Conservation (phyloP, 2,329 filamentous ascomycete genomes). For the Aspergillus glaucus region DNA sequence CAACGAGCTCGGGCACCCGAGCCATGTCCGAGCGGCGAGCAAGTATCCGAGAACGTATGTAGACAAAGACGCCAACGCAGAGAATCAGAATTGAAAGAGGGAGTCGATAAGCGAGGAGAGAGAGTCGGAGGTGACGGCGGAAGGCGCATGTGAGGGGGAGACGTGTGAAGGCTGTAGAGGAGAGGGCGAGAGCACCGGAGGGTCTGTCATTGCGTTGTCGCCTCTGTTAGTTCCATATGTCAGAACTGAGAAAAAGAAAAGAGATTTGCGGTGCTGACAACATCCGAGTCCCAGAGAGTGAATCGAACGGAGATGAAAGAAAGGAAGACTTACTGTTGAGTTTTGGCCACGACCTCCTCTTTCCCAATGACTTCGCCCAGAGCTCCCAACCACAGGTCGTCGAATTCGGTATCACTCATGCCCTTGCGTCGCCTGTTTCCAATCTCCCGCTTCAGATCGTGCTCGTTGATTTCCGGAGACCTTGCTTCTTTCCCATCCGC, state of each 20-base stretch:
- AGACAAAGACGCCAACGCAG: constrained; percentile 48
- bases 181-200: constrained; percentile 61
- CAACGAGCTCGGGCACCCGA: constrained; percentile 75
- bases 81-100: constrained; percentile 43
- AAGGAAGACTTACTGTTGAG: constrained; percentile 51
- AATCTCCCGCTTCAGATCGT: constrained; percentile 71
- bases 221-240: constrained; percentile 76
- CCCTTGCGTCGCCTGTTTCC: constrained; percentile 70
- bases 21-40: constrained; percentile 60
- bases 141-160: constrained; percentile 64
- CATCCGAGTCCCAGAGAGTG: constrained; percentile 5
- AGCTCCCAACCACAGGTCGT: constrained; percentile 62
- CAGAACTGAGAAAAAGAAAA: constrained; percentile 33
- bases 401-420: constrained; percentile 82
- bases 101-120: constrained; percentile 46
- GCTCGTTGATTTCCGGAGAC: constrained; percentile 60
- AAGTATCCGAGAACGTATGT: constrained; percentile 59
- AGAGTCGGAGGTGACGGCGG: constrained; percentile 42
- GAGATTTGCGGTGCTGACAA: constrained; percentile 13
- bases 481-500: constrained; percentile 55
- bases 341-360: constrained; percentile 54
- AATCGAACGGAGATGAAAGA: constrained; percentile 14
- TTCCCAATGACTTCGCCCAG: constrained; percentile 46
- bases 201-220: constrained; percentile 66
- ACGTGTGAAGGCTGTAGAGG: constrained; percentile 83